phyloP scores from a whole-genome alignment of 2,329 filamentous ascomycete species.

The Didymella glomerata region DNA sequence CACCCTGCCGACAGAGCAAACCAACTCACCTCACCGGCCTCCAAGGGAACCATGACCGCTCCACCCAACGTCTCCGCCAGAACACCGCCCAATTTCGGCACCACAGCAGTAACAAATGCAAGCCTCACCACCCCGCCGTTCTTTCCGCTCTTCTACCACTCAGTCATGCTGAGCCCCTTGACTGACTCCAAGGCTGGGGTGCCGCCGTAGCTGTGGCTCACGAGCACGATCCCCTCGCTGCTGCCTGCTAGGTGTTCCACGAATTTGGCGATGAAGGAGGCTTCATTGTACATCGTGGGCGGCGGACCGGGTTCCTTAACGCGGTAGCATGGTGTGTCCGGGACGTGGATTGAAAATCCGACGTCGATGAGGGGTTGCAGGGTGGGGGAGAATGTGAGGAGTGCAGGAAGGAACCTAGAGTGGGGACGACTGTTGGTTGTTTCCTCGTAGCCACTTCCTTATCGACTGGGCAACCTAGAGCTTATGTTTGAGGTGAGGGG shows the following conservation, averaged over 20 bases:
- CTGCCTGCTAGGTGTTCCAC: not conserved
- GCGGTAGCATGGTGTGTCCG: not conserved
- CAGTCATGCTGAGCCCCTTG: not conserved
- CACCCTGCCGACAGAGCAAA: no score
- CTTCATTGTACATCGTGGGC: not conserved
- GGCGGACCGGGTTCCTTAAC: not conserved
- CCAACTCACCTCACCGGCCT: not conserved
- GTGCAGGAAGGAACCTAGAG: not conserved
- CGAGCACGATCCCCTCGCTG: not conserved
- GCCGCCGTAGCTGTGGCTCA: not conserved
- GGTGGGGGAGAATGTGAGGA: not conserved
- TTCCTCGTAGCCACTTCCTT: not conserved
- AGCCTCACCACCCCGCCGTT: not conserved
- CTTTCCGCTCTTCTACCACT: not conserved
- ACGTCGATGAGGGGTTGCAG: not conserved
- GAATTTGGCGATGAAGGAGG: not conserved
- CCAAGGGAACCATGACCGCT: not conserved
- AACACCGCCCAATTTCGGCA: not conserved
- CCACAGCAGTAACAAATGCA: not conserved
- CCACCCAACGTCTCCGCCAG: not conserved
- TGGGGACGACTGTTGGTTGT: not conserved
- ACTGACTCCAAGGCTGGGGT: not conserved
- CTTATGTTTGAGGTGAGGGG: no score
- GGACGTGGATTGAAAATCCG: not conserved
- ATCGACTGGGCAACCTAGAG: no score